phyloP scores from a whole-genome alignment of 805 yeast genomes.

The Pichia gijzeniarum region DNA sequence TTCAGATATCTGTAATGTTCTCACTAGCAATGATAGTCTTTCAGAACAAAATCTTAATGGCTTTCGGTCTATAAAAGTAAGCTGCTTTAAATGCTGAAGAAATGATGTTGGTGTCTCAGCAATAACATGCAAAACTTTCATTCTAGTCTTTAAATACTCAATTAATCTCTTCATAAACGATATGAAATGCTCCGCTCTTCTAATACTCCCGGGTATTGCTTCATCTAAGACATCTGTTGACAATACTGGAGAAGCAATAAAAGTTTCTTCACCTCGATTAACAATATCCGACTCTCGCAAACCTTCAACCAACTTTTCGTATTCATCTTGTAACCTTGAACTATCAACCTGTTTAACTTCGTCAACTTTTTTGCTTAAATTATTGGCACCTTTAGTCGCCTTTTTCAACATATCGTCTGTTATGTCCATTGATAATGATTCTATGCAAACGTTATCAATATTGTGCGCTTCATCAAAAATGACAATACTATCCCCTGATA shows the following conservation, averaged over 20 bases:
- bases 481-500: slow-evolving; percentile 86
- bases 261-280: slow-evolving; percentile 50
- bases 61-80: slow-evolving; percentile 87
- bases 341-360: slow-evolving; percentile 80
- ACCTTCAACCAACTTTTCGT: slow-evolving; percentile 86
- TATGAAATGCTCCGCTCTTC: slow-evolving; percentile 95
- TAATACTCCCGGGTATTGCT: slow-evolving; percentile 94
- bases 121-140: slow-evolving; percentile 95
- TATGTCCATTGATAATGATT: slow-evolving; percentile 83
- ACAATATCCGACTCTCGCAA: slow-evolving; percentile 73
- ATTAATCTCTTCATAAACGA: slow-evolving; percentile 88
- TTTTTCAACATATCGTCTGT: slow-evolving; percentile 83
- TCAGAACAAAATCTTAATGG: slow-evolving; percentile 92
- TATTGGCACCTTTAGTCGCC: slow-evolving; percentile 83
- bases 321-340: slow-evolving; percentile 79
- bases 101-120: slow-evolving; percentile 97
- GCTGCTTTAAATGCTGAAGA: slow-evolving; percentile 83
- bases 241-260: slow-evolving; percentile 82
- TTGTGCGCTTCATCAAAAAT: slow-evolving; percentile 99
- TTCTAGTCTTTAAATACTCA: slow-evolving; percentile 91
- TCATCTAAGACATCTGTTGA: slow-evolving; percentile 82
- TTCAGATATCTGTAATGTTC: slow-evolving; percentile 81
- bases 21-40: slow-evolving; percentile 75
- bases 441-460: slow-evolving; percentile 97
- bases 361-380: slow-evolving; percentile 74